These are phyloP conservation scores for Mycena olivaceomarginata DNA, from an alignment of 768 basidiomycete genomes.

Conservation along the genomic window DNA sequence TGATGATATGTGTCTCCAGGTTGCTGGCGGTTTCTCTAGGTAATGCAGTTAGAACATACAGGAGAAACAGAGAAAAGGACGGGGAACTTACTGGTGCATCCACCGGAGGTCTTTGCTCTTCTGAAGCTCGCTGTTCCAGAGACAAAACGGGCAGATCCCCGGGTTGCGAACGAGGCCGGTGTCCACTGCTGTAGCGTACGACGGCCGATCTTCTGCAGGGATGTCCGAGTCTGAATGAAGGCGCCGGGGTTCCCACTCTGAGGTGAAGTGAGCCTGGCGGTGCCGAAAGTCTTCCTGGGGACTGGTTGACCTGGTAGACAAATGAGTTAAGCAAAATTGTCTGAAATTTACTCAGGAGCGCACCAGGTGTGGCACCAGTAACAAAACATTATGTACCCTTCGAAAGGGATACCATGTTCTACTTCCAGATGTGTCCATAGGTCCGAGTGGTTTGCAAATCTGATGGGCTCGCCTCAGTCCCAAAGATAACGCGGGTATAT, in stretches of 20 bases:
- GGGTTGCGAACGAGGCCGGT: background rate
- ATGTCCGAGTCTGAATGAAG: background rate
- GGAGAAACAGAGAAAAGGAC: background rate
- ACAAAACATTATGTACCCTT: background rate
- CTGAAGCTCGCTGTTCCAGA: background rate
- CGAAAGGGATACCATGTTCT: background rate
- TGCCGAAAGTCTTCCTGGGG: background rate
- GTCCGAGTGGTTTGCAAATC: background rate
- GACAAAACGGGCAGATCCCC: background rate
- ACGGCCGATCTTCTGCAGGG: background rate
- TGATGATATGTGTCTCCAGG: background rate
- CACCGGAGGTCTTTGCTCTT: background rate
- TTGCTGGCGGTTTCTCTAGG: background rate
- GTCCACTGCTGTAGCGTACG: background rate
- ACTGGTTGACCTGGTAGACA: background rate
- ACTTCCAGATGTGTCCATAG: background rate
- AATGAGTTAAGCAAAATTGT: background rate
- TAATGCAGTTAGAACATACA: background rate
- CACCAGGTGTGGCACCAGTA: background rate
- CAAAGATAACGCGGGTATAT: no score
- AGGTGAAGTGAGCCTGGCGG: background rate
- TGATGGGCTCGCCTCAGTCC: no score
- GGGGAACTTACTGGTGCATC: background rate
- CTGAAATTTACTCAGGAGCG: background rate
- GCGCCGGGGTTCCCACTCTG: background rate